phyloP scores from a whole-genome alignment of 495 filamentous ascomycete species.

The Lineolata rhizophorae region DNA sequence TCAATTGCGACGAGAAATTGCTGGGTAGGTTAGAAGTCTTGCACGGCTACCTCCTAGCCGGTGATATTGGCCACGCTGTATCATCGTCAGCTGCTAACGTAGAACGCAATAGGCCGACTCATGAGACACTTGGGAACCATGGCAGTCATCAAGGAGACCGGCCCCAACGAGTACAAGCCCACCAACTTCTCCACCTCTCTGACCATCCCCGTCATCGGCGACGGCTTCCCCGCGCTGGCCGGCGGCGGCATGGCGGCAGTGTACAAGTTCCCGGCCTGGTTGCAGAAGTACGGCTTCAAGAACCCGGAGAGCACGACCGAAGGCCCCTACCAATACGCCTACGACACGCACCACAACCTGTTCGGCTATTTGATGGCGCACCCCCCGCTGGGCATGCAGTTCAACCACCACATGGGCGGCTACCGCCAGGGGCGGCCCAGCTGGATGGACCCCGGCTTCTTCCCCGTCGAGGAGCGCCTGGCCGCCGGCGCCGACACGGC shows the following conservation, averaged over 20 bases:
- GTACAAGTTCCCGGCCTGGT: no score
- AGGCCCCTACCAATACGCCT: slow-evolving; percentile 5
- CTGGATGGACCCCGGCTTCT: slow-evolving; percentile 30
- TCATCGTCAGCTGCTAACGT: no score
- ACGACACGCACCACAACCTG: slow-evolving; percentile 1
- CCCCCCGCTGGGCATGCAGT: slow-evolving; percentile 9
- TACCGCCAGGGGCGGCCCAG: slow-evolving; percentile 26
- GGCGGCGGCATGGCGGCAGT: no score
- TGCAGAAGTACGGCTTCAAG: no score
- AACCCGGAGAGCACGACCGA: no score
- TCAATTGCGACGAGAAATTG: no score
- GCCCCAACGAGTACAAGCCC: slow-evolving; percentile 21
- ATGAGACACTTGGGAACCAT: slow-evolving; percentile 28
- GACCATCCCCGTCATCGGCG: slow-evolving; percentile 9
- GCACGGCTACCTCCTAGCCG: no score
- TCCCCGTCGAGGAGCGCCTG: slow-evolving; percentile 23
- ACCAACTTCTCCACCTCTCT: slow-evolving; percentile 24
- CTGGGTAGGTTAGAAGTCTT: no score
- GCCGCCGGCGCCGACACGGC: slow-evolving; percentile 8
- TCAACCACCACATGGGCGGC: slow-evolving; percentile 30
- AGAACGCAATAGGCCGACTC: slow-evolving; percentile 18
- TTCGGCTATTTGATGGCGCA: slow-evolving; percentile 3
- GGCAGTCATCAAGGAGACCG: slow-evolving; percentile 24
- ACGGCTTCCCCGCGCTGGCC: slow-evolving; percentile 5
- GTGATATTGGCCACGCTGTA: no score